These are phyloP conservation scores for Termitomyces sp. DNA, from an alignment of 768 basidiomycete genomes.

Conservation along the genomic window DNA sequence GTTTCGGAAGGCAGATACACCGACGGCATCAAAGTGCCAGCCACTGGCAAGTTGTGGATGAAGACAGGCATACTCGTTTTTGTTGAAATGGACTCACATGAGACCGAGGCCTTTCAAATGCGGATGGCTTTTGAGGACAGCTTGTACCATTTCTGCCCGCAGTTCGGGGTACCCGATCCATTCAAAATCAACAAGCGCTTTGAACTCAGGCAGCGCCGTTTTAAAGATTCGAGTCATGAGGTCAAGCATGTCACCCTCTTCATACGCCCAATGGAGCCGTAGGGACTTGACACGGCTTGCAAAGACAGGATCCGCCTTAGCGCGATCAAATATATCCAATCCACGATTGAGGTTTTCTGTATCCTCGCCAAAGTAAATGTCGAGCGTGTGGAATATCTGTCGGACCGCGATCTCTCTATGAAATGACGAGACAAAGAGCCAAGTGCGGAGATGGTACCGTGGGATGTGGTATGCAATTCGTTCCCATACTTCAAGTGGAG, in stretches of 20 bases:
- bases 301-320: slow-evolving; percentile 58
- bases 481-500: slow-evolving; percentile 67
- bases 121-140: slow-evolving; percentile 49
- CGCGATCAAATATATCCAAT: slow-evolving; percentile 64
- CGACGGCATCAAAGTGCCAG: slow-evolving; percentile 73
- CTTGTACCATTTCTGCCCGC: slow-evolving; percentile 62
- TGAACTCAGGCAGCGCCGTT: slow-evolving; percentile 61
- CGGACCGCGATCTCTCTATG: slow-evolving; percentile 63
- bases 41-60: slow-evolving; percentile 34
- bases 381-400: slow-evolving; percentile 63
- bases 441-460: slow-evolving; percentile 63
- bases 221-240: slow-evolving; percentile 51
- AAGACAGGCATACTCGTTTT: background rate
- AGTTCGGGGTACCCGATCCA: slow-evolving; percentile 79
- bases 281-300: slow-evolving; percentile 56
- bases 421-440: slow-evolving; percentile 63
- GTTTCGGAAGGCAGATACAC: slow-evolving; percentile 57
- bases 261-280: slow-evolving; percentile 65
- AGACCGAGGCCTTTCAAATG: slow-evolving; percentile 54
- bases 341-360: slow-evolving; percentile 56
- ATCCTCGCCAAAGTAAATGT: slow-evolving; percentile 67
- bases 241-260: slow-evolving; percentile 63
- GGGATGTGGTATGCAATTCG: slow-evolving; percentile 59
- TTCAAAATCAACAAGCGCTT: slow-evolving; percentile 57
- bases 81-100: slow-evolving; percentile 34